A percentile compares a stretch with the other conserved stretches of the same genome.
Evolutionary conservation across 805 yeast species (phyloP).

Genomic region (Pichia thaimueangensis): DNA sequence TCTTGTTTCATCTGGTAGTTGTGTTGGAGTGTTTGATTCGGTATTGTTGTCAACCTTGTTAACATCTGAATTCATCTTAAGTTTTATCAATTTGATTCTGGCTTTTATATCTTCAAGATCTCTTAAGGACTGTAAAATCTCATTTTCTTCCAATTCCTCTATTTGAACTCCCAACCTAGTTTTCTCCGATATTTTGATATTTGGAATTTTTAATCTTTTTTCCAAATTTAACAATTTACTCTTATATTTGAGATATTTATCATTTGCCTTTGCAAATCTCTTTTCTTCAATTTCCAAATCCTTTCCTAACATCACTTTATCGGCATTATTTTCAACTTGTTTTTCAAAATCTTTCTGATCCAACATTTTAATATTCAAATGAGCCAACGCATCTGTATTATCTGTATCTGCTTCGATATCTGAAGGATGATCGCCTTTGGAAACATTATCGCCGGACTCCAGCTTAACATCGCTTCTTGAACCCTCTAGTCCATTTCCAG

Average conservation of each 20-base stretch:
- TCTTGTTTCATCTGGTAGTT: slow-evolving; percentile 67
- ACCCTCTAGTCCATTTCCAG: no score
- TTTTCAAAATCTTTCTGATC: slow-evolving; percentile 80
- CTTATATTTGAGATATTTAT: slow-evolving; percentile 38
- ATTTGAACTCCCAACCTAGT: slow-evolving; percentile 51
- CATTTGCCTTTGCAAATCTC: slow-evolving; percentile 62
- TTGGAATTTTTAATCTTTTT: slow-evolving; percentile 41
- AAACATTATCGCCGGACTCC: no score
- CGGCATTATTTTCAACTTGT: slow-evolving; percentile 64
- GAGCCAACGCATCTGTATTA: slow-evolving; percentile 22
- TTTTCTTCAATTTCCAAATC: slow-evolving; percentile 70
- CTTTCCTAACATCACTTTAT: slow-evolving; percentile 48
- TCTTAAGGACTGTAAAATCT: slow-evolving; percentile 43
- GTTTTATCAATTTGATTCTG: slow-evolving; percentile 30
- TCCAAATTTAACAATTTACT: slow-evolving; percentile 42
- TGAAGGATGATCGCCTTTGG: no score
- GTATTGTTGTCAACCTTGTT: neutral
- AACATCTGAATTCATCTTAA: slow-evolving; percentile 11
- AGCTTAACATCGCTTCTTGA: no score
- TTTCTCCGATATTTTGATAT: slow-evolving; percentile 60
- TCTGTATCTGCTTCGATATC: no score
- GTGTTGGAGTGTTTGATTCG: slow-evolving; percentile 1
- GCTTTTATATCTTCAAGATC: slow-evolving; percentile 59
- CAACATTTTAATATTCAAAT: slow-evolving; percentile 52
- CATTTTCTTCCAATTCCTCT: slow-evolving; percentile 39